A percentile compares a stretch with the other conserved stretches of the same genome.
Evolutionary conservation across 208 protist species (phyloP).

Genomic region (Phytomonas francai): DNA sequence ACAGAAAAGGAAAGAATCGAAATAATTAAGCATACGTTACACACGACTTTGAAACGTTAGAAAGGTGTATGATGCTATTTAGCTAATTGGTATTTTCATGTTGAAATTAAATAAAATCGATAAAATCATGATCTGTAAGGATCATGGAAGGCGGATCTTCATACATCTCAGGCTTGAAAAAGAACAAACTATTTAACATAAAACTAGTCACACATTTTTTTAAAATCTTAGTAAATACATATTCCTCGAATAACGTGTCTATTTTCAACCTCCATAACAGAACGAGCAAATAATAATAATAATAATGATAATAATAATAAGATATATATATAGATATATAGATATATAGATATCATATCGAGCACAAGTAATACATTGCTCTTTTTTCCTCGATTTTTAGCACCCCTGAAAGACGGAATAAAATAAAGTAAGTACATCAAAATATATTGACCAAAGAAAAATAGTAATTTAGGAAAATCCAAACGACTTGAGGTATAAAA

Average conservation of each 20-base stretch:
- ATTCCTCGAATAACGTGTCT: neutral
- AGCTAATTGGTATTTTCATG: neutral
- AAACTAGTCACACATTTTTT: conserved; percentile 8
- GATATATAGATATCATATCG: conserved; percentile 5
- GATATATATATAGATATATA: neutral
- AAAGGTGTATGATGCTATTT: neutral
- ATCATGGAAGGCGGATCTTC: neutral
- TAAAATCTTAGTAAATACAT: conserved; percentile 7
- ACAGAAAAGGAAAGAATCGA: neutral
- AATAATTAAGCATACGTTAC: neutral
- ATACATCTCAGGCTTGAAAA: neutral
- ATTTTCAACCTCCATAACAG: conserved; percentile 4
- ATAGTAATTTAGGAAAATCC: neutral
- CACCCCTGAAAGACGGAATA: neutral
- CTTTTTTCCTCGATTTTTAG: neutral
- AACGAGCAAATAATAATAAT: conserved; percentile 10
- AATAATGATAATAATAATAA: conserved; percentile 19
- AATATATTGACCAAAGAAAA: neutral
- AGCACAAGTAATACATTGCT: neutral
- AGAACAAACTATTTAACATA: conserved; percentile 1
- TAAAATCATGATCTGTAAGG: neutral
- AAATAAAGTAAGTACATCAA: conserved; percentile 1
- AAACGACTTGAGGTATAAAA: neutral
- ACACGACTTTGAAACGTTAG: neutral
- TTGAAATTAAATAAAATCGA: neutral